Percentiles rank a stretch among this genome's conserved stretches.
phyloP scores from a whole-genome alignment of 177 flowering plant species.

The Telopea speciosissima region DNA sequence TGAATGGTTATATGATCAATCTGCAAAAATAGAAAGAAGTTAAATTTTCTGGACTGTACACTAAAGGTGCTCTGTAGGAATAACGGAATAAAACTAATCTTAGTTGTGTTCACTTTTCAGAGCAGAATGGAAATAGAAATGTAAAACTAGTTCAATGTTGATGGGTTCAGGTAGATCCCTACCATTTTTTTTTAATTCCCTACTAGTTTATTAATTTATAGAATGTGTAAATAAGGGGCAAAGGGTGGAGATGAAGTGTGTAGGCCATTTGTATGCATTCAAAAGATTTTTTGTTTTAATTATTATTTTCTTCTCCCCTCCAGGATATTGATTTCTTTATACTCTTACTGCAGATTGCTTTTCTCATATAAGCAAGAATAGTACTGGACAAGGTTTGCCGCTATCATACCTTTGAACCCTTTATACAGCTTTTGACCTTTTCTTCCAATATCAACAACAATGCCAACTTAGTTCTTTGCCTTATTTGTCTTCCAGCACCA shows the following conservation, averaged over 20 bases:
- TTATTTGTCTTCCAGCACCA: conserved; percentile 36
- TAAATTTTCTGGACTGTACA: background rate
- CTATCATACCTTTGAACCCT: conserved; percentile 1
- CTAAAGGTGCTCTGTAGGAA: background rate
- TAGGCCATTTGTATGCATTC: background rate
- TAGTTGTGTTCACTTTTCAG: background rate
- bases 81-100: background rate
- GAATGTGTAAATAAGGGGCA: too few relatives aligned
- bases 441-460: background rate
- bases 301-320: background rate
- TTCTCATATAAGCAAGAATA: conserved; percentile 51
- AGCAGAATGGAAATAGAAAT: too few relatives aligned
- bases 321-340: conserved; percentile 13
- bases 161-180: background rate
- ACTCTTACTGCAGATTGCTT: conserved; percentile 63
- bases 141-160: too few relatives aligned
- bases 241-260: too few relatives aligned
- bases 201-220: background rate
- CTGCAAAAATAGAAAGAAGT: background rate
- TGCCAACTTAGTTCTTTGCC: background rate
- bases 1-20: too few relatives aligned
- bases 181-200: background rate
- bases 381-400: conserved; percentile 49
- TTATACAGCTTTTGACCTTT: background rate
- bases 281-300: too few relatives aligned